Base-by-base conservation (phyloP, 306 rosid genomes). In the Myrica gale region DNA sequence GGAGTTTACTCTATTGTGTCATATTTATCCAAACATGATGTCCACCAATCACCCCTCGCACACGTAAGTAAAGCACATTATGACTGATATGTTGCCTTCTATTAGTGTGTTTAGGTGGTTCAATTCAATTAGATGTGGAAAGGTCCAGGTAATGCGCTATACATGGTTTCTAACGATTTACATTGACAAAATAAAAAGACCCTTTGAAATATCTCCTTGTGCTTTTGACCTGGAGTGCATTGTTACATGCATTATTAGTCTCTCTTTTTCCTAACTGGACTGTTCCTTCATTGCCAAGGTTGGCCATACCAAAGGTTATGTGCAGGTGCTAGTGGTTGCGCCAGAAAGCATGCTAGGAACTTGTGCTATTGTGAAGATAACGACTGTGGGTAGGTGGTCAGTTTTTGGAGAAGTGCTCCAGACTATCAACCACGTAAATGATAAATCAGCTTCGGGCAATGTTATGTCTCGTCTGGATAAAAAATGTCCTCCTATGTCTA, bases 271-370 rank as follows among this genome's bases (percentile, higher is more conserved):
- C 82, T 79, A 68, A 71, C 73, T 76, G 10, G 58, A 74, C 73
- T 81, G 41, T 80, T 73, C 58, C 68, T 82, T 50, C 65, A 76
- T 86, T 55, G 63, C 58, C 58, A 39, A 94, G 98, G 98, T 95
- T 85, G 98, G 98, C 56, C 98, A 95, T 81, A 92, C 97, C 78
- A 95, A 92, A 87, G 97, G 97, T 72, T 95, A 92, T 56, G 80
- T 95, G 67, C 99, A 95, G 83, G 99, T 92, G 74, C 96, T 95
- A 20, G 89, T 92, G 75, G 72, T 77, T 79, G 97, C 83, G 71
- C 88, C 89, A 21, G 93, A 89, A 55, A n/a, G 73, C 52, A 84
- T 92, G 91, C 87, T 95, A 69, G 99, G 99, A 79, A 86, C 92
- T 78, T 90, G 96, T 83, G 96, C 96, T 70, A 79, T 84, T 78